Evolutionary conservation across 441 rosid genomes (phyloP).

Genomic region (Gossypium schwendimanii): DNA sequence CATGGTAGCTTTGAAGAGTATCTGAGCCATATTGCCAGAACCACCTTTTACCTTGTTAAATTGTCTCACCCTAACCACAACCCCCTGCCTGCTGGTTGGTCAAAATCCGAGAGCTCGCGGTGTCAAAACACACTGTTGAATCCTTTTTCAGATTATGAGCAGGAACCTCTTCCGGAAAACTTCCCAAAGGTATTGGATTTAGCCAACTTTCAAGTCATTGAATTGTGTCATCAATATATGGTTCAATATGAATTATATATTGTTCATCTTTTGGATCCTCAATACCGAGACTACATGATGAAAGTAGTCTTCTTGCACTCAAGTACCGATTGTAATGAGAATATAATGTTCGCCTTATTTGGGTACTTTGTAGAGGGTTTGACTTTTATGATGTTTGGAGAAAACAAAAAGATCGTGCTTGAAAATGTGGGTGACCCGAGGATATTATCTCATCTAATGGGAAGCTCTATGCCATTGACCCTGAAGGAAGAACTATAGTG

Average conservation of each 20-base stretch:
- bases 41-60: conserved; percentile 15
- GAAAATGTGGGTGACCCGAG: neutral
- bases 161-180: neutral
- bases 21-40: conserved; percentile 19
- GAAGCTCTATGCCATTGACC: neutral
- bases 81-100: conserved; percentile 8
- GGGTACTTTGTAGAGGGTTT: neutral
- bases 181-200: conserved; percentile 18
- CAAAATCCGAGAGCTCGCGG: conserved; percentile 4
- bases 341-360: neutral
- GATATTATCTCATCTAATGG: neutral
- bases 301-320: neutral
- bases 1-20: neutral
- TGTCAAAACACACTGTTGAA: neutral
- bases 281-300: neutral
- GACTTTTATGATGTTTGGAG: neutral
- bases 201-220: conserved; percentile 15
- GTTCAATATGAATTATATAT: neutral
- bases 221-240: conserved; percentile 20
- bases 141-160: neutral
- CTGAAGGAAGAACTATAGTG: neutral
- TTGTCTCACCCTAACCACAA: neutral
- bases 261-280: neutral
- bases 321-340: neutral
- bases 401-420: neutral